Evolutionary conservation across 306 rosid species (phyloP), one percentile per base, ranked within the genome.

Genomic region (Casuarina glauca): DNA sequence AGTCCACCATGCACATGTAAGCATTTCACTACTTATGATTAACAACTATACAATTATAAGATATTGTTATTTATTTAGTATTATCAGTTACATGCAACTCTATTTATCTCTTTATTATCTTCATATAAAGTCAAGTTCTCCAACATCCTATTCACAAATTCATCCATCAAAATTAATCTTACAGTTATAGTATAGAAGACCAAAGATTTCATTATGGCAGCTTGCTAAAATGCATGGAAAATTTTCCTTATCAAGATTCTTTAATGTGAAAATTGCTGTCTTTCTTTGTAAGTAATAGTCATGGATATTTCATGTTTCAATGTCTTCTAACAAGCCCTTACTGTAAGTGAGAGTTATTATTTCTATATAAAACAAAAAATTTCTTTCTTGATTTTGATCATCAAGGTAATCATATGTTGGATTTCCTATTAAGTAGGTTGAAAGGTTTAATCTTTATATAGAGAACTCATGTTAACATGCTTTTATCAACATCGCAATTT

Each of bases 21-120:
- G 48, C 5, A 0, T 52, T 52, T 36, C 62, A 72, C 15, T 51
- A 51, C 53, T 0, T 16, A 17, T 53, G 75, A 36, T 2, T 72
- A 49, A n/a, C 74, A 70, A 11, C 57, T 45, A 70, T 44, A 20
- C 6, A 45, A 69, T 45, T 3, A 3, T 13, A 41, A 36, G 84
- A 72, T 75, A 69, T 54, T 69, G 79, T 80, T 66, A 57, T 74
- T 70, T 45, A 64, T 45, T 69, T 58, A 38, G 41, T 68, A 42
- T 63, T 43, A 13, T 60, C 9, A 9, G 63, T 75, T 74, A n/a
- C 67, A 69, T 80, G 67, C 54, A 80, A 9, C 52, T 57, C 48
- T 51, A 20, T 20, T 20, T 20, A 20, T 20, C 51, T 45, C 26
- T 72, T 72, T 61, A 58, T 79, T 44, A 48, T 58, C 11, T 75